Base-by-base conservation (phyloP, 2,329 filamentous ascomycete species). In the Byssochlamys sp. region DNA sequence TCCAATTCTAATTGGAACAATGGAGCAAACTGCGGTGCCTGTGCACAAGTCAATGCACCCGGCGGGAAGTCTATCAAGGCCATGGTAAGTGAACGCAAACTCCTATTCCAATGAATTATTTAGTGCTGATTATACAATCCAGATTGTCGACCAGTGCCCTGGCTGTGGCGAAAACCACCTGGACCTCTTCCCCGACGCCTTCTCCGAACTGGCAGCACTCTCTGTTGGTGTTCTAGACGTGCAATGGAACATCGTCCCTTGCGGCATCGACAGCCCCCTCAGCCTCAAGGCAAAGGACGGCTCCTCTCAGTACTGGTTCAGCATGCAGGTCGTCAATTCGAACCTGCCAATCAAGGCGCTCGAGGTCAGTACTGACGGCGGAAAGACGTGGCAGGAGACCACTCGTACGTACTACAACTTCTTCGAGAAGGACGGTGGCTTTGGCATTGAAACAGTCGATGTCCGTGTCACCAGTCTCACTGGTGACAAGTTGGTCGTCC, bases 271-370 rank as follows among this genome's bases (percentile, higher is more conserved):
- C 53, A 69, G 73, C 0, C 77, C 80, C 1, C 69, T 84, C 9
- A 63, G 73, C 52, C 73, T 84, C 26, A 76, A 78, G 68, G 81
- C 81, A 71, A 83, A 84, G 67, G 73, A 67, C 14, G 70, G 69
- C 4, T 66, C 75, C 2, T 80, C 77, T 3, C 66, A 70, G 29
- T 77, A 77, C 68, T 83, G 80, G 80, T 83, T 84, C 72, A 77
- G 76, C 53, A 84, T 84, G 77, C 85, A 88, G 69, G 83, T 87
- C 50, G 76, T 85, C 64, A 86, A 87, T 70, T 73, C 81, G 64
- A 85, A 84, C 67, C 75, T 81, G 59, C 76, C 78, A 14, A 77
- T 87, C 48, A 64, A 74, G 55, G 77, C 73, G 61, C 75, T 87
- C 26, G 83, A 87, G 62, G 83, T 87, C 58, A 83, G 80, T 58